Evolutionary conservation across 768 basidiomycete genomes (phyloP).

Genomic region (Obba rivulosa): DNA sequence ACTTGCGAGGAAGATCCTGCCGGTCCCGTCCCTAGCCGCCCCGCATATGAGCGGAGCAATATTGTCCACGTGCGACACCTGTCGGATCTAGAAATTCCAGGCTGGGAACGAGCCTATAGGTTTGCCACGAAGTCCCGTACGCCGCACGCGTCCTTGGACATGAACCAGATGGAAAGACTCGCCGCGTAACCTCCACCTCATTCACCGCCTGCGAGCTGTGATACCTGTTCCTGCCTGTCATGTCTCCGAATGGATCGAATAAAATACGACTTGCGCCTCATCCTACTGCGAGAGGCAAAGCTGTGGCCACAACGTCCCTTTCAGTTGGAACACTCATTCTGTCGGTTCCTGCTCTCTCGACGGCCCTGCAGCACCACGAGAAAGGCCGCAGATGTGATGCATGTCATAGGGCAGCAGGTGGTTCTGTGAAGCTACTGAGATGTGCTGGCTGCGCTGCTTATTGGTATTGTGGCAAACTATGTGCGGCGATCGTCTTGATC

Average conservation of each 20-base stretch:
- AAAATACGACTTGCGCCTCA: conserved; percentile 36
- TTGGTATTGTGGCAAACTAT: conserved; percentile 67
- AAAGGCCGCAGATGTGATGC: conserved; percentile 65
- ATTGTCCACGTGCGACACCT: no score
- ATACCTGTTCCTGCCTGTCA: no score
- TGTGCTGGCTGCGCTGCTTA: conserved; percentile 67
- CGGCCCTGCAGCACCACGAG: conserved; percentile 45
- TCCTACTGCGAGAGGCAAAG: conserved; percentile 45
- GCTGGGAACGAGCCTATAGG: no score
- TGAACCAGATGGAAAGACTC: no score
- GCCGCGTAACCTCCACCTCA: no score
- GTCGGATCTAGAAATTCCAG: no score
- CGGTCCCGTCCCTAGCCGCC: no score
- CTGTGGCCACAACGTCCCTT: conserved; percentile 35
- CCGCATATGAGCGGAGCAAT: no score
- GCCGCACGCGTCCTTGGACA: no score
- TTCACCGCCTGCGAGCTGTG: no score
- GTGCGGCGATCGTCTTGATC: conserved; percentile 33
- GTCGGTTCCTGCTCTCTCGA: conserved; percentile 38
- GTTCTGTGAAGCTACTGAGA: conserved; percentile 35
- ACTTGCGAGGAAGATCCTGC: no score
- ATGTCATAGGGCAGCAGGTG: conserved; percentile 40
- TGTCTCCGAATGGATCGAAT: not conserved
- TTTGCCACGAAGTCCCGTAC: no score
- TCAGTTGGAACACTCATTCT: conserved; percentile 46